Base-by-base conservation (phyloP, 441 rosid species). In the Corymbia citriodora region DNA sequence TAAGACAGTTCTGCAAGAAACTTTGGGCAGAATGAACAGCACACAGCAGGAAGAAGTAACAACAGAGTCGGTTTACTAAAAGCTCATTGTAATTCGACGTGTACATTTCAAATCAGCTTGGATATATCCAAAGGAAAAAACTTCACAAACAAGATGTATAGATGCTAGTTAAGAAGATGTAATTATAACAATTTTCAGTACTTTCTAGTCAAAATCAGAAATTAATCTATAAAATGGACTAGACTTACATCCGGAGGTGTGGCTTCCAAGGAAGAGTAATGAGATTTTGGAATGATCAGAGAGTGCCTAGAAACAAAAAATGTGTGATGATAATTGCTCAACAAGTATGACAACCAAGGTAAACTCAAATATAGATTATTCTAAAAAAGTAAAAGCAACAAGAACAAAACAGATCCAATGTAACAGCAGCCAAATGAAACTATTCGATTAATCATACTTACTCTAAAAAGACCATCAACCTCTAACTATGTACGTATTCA, bases 221-320 rank as follows among this genome's bases (percentile, higher is more conserved):
- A 29, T 40, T 6, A 79, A 40, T 21, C 29, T 14, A 40, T 79
- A 79, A 79, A 79, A 45, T 27, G 90, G 53, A 12, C 23, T 87
- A 55, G 59, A 95, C 99, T 98, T 97, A 98, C 99, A 88, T 97
- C 94, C 87, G 99, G 96, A 87, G 98, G 99, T 89, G 99, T 98
- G 86, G 91, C 93, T 92, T 96, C 97, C 94, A 98, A 92, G 70
- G 96, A 95, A 85, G 97, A 92, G 93, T 93, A 97, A 93, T 97
- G 99, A 81, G 96, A 94, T 91, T 97, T 98, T 15, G 99, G 99
- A 87, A 97, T 95, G 89, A 98, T 94, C 91, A 97, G 98, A 45
- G 98, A 98, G 95, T 98, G 99, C 97, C 99, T 98, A 23, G 91
- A 92, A 93, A 63, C 90, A 91, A 86, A 79, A 85, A 61, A 52